Evolutionary conservation across 2,329 filamentous ascomycete species (phyloP), one percentile per base, ranked within the genome.

Genomic region (Purpureocillium lavendulum): DNA sequence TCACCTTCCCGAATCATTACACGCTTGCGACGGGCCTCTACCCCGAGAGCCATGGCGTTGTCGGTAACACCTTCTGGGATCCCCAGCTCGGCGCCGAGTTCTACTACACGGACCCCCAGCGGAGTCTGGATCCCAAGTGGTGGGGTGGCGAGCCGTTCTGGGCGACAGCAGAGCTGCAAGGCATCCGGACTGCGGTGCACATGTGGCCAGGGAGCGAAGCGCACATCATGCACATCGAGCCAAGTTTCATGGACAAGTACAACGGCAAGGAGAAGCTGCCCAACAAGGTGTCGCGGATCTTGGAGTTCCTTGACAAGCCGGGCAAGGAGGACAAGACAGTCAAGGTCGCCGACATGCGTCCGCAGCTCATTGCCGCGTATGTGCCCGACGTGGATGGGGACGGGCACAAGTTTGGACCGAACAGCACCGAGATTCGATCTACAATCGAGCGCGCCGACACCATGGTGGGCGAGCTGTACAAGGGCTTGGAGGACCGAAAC

Each of bases 161-260:
- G 92, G 82, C 84, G 18, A 94, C 90, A 1, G 90, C 90, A 5
- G 92, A 97, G 65, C 77, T 76, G 41, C 83, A 87, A 49, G 84
- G 84, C 6, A 70, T 94, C 26, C 76, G 77, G 41, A 80, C 82
- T 24, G 92, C 87, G 1, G 80, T 98, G 18, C 92, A 98, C 59
- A 98, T 98, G 92, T 98, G 92, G 92, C 92, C 92, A 2, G 92
- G 92, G 2, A 94, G 86, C 33, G 92, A 98, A 64, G 89, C 89
- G 6, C 82, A 87, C 57, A 84, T 94, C 44, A 71, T 78, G 11
- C 69, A 73, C n/a, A 68, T 81, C 14, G 80, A 89, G 46, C 87
- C 89, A 3, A 81, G 78, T 9, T 87, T 87, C 53, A 60, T 97
- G 36, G 92, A 97, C 64, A 82, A 80, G 51, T 98, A 77, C 65